These are phyloP conservation scores for Geosiphon pyriformis DNA, from an alignment of 192 early-diverging fungal genomes.

Conservation along the genomic window DNA sequence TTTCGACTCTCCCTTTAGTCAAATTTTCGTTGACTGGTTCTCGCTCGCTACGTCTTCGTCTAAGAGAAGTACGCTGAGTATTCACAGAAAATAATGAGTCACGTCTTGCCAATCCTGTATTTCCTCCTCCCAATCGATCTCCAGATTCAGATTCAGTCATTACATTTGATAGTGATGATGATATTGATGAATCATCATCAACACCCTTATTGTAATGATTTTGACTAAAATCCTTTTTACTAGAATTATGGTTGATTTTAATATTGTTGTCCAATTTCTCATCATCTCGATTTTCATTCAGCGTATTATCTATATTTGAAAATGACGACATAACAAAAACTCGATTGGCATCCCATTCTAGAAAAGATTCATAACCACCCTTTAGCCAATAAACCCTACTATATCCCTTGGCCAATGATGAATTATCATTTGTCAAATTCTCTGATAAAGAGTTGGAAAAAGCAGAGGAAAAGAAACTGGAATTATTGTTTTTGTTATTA, in stretches of 20 bases:
- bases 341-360: constrained; percentile 31
- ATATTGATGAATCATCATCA: background rate
- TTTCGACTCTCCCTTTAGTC: no score
- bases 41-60: constrained; percentile 1
- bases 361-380: constrained; percentile 48
- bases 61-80: constrained; percentile 23
- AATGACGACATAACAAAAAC: constrained; percentile 24
- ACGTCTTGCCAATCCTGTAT: constrained; percentile 16
- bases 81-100: constrained; percentile 40
- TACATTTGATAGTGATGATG: background rate
- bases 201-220: background rate
- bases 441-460: constrained; percentile 9
- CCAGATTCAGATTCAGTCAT: background rate
- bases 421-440: constrained; percentile 5
- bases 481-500: no score
- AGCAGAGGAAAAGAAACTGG: no score
- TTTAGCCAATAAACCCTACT: constrained; percentile 41
- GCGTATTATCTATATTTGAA: background rate
- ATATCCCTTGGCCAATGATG: background rate
- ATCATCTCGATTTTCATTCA: constrained; percentile 6
- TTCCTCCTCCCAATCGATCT: background rate
- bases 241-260: background rate
- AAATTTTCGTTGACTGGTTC: no score
- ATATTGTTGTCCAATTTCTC: background rate
- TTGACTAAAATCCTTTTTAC: background rate